Evolutionary conservation across 177 flowering plant genomes (phyloP).

Genomic region (Tripterygium wilfordii): DNA sequence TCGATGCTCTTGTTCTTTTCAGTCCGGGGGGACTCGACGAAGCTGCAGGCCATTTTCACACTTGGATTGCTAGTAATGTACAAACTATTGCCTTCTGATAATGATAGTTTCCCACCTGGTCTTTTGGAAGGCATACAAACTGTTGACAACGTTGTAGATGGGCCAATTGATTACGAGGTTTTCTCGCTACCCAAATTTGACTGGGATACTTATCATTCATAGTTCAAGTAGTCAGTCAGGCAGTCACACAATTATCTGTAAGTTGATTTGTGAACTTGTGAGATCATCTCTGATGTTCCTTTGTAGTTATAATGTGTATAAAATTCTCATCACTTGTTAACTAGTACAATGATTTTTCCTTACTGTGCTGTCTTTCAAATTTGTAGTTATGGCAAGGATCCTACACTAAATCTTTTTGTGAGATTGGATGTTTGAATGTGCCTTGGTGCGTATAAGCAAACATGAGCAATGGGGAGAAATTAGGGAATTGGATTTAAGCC

Average conservation of each 20-base stretch:
- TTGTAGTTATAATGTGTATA: no score
- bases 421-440: no score
- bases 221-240: conserved; percentile 14
- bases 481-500: conserved; percentile 7
- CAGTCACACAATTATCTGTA: conserved; percentile 5
- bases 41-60: conserved; percentile 93
- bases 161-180: conserved; percentile 83
- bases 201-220: conserved; percentile 71
- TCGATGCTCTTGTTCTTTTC: conserved; percentile 93
- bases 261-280: conserved; percentile 5
- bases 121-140: conserved; percentile 75
- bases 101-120: conserved; percentile 60
- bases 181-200: conserved; percentile 86
- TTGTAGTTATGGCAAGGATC: no score
- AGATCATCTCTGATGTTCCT: no score
- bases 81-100: conserved; percentile 73
- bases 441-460: no score
- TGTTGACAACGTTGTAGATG: conserved; percentile 65
- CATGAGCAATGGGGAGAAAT: no score
- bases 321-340: no score
- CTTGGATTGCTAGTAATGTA: conserved; percentile 70
- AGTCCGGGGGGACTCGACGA: conserved; percentile 82
- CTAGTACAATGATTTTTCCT: no score
- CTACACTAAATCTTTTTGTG: no score
- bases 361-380: no score